Evolutionary conservation across 1,284 basidiomycete species (phyloP), one percentile per base, ranked within the genome.

Genomic region (Jaminaea rosea): DNA sequence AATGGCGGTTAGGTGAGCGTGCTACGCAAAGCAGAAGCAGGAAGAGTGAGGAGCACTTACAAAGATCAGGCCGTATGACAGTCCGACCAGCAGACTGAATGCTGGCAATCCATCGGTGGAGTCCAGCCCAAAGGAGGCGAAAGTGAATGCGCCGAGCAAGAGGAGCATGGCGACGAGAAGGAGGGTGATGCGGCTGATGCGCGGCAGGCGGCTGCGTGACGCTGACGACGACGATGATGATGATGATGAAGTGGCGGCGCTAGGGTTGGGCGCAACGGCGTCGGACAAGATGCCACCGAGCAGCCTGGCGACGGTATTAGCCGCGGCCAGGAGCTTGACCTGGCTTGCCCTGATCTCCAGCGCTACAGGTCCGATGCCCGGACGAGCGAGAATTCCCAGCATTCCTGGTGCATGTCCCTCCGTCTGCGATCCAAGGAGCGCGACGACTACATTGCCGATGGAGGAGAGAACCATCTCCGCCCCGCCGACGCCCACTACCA

Each of bases 391-490:
- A 15, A 47, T 15, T 15, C 24, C 13, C 19, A 23, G 19, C 4
- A 42, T 2, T 42, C 39, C 39, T 5, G 39, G 11, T n/a, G 32
- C 29, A 11, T 6, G 6, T 45, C 8, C 21, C 17, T 10, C 1
- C 10, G 23, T 45, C 28, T 34, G 34, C 28, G 17, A 24, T 8
- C 48, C 48, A n/a, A 51, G 27, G 24, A 55, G 27, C 17, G 42
- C 37, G 9, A 50, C 46, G n/a, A 58, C 56, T 26, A 60, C 55
- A 26, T 31, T 47, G 13, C 58, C 58, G 15, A 60, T 50, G 26
- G 29, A 41, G 29, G 44, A 44, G 52, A 60, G 53, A 21, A 60
- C 47, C 58, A 60, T 60, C 46, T 60, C 58, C 15, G 32, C 31
- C 13, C 41, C 56, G 10, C 58, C 58, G 4, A 56, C 58, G 4